These are phyloP conservation scores for Suillus americanus DNA, from an alignment of 768 basidiomycete species.

Conservation along the genomic window DNA sequence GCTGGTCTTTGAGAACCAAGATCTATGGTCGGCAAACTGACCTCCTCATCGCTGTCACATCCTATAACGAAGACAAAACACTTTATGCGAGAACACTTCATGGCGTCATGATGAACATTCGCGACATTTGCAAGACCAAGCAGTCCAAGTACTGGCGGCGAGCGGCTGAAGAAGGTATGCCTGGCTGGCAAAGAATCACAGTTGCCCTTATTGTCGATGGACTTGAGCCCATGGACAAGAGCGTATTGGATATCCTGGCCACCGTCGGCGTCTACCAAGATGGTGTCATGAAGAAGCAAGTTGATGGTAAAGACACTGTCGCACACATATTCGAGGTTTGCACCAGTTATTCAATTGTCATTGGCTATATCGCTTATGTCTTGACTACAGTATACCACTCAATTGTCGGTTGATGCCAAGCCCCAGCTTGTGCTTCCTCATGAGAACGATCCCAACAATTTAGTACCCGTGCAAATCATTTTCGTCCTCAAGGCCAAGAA, in stretches of 20 bases:
- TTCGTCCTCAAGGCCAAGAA: slow-evolving; percentile 92
- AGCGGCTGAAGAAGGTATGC: slow-evolving; percentile 78
- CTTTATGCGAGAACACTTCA: slow-evolving; percentile 92
- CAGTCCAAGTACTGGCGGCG: slow-evolving; percentile 90
- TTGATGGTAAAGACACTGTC: slow-evolving; percentile 85
- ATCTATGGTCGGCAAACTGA: slow-evolving; percentile 90
- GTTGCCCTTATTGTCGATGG: slow-evolving; percentile 93
- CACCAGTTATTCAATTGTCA: background rate
- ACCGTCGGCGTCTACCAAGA: slow-evolving; percentile 94
- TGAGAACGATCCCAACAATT: slow-evolving; percentile 85
- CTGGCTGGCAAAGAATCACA: slow-evolving; percentile 88
- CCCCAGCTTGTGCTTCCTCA: slow-evolving; percentile 92
- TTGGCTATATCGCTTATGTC: slow-evolving; percentile 7
- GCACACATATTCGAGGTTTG: slow-evolving; percentile 94
- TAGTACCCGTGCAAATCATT: slow-evolving; percentile 92
- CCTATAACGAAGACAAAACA: slow-evolving; percentile 91
- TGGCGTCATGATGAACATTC: slow-evolving; percentile 96
- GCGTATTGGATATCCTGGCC: slow-evolving; percentile 82
- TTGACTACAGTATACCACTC: slow-evolving; percentile 82
- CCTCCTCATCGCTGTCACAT: slow-evolving; percentile 90
- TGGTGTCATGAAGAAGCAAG: slow-evolving; percentile 91
- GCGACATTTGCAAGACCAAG: slow-evolving; percentile 96
- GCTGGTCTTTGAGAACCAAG: slow-evolving; percentile 83
- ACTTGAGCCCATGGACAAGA: slow-evolving; percentile 94
- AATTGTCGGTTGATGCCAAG: slow-evolving; percentile 88